These are phyloP conservation scores for Ceratobasidium sp. DNA, from an alignment of 1,284 basidiomycete genomes.

Conservation along the genomic window DNA sequence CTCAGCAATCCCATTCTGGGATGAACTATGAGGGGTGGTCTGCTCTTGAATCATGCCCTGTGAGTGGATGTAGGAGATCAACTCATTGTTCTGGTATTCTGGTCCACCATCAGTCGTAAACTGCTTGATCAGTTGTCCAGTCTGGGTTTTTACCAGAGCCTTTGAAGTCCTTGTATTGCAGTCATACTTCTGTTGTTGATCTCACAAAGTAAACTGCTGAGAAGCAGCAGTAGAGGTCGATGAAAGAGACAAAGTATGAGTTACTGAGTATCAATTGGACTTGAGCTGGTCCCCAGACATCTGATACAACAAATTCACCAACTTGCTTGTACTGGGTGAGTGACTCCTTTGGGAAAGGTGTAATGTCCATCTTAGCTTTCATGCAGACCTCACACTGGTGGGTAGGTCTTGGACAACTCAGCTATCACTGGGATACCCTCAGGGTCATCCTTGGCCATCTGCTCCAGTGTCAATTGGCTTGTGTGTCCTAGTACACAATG, in stretches of 20 bases:
- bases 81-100: not conserved
- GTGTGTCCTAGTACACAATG: not conserved
- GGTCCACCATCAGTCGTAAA: not conserved
- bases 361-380: not conserved
- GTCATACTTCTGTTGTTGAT: not conserved
- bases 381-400: conserved; percentile 6
- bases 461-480: not conserved
- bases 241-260: conserved; percentile 1
- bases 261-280: not conserved
- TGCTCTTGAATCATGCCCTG: not conserved
- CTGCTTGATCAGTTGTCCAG: not conserved
- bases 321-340: not conserved
- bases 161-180: not conserved
- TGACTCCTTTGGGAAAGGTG: not conserved
- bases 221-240: not conserved
- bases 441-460: not conserved
- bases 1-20: conserved; percentile 53
- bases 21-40: conserved; percentile 50
- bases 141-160: not conserved
- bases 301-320: not conserved
- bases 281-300: conserved; percentile 10
- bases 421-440: not conserved
- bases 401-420: too few relatives aligned
- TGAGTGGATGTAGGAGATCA: not conserved
- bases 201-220: not conserved